Conservation (phyloP, 805 yeast genomes). For the Candida piceae region DNA sequence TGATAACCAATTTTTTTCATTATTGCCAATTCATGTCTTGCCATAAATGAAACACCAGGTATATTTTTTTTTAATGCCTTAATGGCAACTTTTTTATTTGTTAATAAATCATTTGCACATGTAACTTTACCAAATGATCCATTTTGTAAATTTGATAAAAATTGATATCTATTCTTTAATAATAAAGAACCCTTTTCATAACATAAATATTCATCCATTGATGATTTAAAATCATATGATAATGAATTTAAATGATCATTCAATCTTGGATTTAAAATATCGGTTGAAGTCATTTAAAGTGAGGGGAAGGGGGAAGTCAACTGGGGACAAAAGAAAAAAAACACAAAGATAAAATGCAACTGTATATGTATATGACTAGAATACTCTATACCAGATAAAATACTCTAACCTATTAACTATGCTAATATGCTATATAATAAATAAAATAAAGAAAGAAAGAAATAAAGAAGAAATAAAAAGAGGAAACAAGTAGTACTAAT, state of each 20-base stretch:
- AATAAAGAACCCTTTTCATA: slow-evolving; percentile 35
- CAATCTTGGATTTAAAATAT: slow-evolving; percentile 13
- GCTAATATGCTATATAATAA: too few species aligned
- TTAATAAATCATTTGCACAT: slow-evolving; percentile 39
- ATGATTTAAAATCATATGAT: slow-evolving; percentile 21
- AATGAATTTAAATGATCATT: slow-evolving; percentile 13
- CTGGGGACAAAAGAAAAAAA: too few species aligned
- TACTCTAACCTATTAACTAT: too few species aligned
- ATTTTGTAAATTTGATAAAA: slow-evolving; percentile 41
- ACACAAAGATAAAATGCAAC: too few species aligned
- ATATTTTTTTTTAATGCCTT: slow-evolving; percentile 46
- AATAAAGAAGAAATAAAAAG: too few species aligned
- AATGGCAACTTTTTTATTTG: slow-evolving; percentile 41
- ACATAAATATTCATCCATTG: slow-evolving; percentile 35
- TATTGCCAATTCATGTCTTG: slow-evolving; percentile 48
- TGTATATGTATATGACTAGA: too few species aligned
- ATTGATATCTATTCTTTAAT: slow-evolving; percentile 38
- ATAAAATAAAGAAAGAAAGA: too few species aligned
- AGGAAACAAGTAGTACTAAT: too few species aligned
- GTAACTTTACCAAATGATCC: slow-evolving; percentile 63
- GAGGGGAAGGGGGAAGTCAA: too few species aligned
- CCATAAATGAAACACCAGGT: slow-evolving; percentile 40
- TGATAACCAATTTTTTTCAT: slow-evolving; percentile 40
- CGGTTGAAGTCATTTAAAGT: slow-evolving; percentile 12
- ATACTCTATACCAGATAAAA: too few species aligned